These are phyloP conservation scores for Suhomyces tanzawaensis DNA, from an alignment of 805 yeast species.

Conservation along the genomic window DNA sequence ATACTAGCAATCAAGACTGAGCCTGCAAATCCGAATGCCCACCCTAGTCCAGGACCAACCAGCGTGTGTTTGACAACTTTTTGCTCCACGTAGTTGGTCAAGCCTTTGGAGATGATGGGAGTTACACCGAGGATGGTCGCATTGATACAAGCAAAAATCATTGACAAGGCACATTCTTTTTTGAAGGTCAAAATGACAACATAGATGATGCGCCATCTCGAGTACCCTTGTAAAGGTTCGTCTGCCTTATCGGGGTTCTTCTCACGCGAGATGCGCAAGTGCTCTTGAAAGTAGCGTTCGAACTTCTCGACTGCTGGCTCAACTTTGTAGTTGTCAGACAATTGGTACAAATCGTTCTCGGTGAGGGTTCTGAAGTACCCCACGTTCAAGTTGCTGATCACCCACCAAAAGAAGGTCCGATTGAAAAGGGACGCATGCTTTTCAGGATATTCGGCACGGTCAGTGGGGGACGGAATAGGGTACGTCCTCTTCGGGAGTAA, in stretches of 20 bases:
- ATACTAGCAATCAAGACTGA: background rate
- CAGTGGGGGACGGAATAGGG: conserved; percentile 19
- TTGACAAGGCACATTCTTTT: background rate
- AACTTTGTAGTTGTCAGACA: conserved; percentile 5
- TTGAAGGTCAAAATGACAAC: background rate
- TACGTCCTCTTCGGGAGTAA: background rate
- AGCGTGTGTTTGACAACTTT: background rate
- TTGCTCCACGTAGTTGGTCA: conserved; percentile 8
- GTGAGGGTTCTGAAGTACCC: conserved; percentile 9
- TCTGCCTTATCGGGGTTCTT: background rate
- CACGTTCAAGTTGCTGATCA: conserved; percentile 2
- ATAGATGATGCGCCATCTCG: background rate
- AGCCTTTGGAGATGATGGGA: conserved; percentile 6
- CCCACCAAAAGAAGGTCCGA: conserved; percentile 14
- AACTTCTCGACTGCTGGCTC: background rate
- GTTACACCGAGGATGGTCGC: background rate
- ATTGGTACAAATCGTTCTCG: conserved; percentile 5
- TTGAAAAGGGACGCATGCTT: background rate
- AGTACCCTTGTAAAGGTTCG: background rate
- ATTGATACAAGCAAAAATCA: background rate
- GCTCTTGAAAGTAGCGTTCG: background rate
- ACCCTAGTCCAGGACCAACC: conserved; percentile 7
- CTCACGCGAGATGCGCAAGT: background rate
- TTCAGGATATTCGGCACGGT: background rate
- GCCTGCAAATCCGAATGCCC: conserved; percentile 3